These are phyloP conservation scores for Coemansia sp. DNA, from an alignment of 192 early-diverging fungal species.

Conservation along the genomic window DNA sequence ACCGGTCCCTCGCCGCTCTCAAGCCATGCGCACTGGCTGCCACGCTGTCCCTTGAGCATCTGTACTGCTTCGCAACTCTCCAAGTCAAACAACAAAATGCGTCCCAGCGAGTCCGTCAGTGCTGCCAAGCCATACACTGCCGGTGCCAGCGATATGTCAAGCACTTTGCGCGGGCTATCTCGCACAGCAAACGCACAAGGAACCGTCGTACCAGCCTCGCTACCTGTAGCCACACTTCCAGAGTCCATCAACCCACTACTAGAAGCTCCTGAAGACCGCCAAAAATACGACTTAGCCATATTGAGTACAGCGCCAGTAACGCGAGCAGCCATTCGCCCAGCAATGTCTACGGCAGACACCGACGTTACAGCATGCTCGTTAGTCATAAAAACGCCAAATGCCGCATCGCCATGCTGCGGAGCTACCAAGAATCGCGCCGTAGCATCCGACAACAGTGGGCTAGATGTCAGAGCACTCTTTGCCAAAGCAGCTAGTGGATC, in stretches of 20 bases:
- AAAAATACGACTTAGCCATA: conserved; percentile 50
- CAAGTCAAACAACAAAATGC: conserved; percentile 41
- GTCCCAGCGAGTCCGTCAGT: conserved; percentile 46
- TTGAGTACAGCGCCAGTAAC: conserved; percentile 47
- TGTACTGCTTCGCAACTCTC: conserved; percentile 43
- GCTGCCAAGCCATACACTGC: conserved; percentile 36
- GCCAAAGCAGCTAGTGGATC: conserved; percentile 41
- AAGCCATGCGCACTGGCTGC: conserved; percentile 55
- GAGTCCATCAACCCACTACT: neutral
- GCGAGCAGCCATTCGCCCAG: conserved; percentile 40
- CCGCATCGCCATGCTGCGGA: conserved; percentile 45
- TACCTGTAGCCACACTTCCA: neutral
- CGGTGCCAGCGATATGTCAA: conserved; percentile 43
- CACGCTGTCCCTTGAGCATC: conserved; percentile 53
- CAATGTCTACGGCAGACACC: conserved; percentile 46
- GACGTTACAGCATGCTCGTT: conserved; percentile 34
- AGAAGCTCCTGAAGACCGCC: conserved; percentile 13
- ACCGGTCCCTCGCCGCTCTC: conserved; percentile 16
- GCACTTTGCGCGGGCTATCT: conserved; percentile 44
- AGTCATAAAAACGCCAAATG: conserved; percentile 51
- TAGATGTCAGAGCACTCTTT: conserved; percentile 33
- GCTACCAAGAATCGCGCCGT: conserved; percentile 52
- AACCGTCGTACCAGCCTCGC: conserved; percentile 29
- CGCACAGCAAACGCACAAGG: conserved; percentile 40
- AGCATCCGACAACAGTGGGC: conserved; percentile 31